Evolutionary conservation across 2,329 filamentous ascomycete species (phyloP).

Genomic region (Cadophora gregata): DNA sequence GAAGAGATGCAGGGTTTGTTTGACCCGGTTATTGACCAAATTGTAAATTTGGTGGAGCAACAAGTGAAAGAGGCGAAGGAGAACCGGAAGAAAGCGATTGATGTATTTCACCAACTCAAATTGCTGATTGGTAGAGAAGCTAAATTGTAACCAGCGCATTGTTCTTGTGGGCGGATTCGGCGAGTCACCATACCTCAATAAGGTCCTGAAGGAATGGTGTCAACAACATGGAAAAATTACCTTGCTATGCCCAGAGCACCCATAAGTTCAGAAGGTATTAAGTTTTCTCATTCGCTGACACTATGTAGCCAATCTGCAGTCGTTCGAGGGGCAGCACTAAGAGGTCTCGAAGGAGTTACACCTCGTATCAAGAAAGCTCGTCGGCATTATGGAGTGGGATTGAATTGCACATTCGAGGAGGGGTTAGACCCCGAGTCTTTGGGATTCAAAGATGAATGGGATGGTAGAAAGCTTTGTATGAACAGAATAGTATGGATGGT

Average conservation of each 20-base stretch:
- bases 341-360: not conserved
- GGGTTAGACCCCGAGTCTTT: not conserved
- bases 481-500: not conserved
- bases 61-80: constrained; percentile 26
- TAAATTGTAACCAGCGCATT: not conserved
- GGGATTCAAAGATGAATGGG: not conserved
- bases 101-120: constrained; percentile 25
- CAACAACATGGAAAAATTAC: constrained; percentile 29
- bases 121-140: not conserved
- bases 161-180: not conserved
- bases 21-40: constrained; percentile 35
- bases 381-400: not conserved
- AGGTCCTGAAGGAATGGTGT: constrained; percentile 33
- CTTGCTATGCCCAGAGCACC: constrained; percentile 32
- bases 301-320: not conserved
- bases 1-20: constrained; percentile 37
- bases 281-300: not conserved
- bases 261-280: constrained; percentile 27
- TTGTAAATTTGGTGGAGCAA: constrained; percentile 30
- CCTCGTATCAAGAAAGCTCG: not conserved
- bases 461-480: not conserved
- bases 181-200: constrained; percentile 27
- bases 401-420: not conserved
- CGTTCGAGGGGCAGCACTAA: not conserved
- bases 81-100: constrained; percentile 10